A percentile compares a stretch with the other conserved stretches of the same genome.
These are phyloP conservation scores for Candida ponderosae DNA, from an alignment of 805 yeast species.

Conservation along the genomic window DNA sequence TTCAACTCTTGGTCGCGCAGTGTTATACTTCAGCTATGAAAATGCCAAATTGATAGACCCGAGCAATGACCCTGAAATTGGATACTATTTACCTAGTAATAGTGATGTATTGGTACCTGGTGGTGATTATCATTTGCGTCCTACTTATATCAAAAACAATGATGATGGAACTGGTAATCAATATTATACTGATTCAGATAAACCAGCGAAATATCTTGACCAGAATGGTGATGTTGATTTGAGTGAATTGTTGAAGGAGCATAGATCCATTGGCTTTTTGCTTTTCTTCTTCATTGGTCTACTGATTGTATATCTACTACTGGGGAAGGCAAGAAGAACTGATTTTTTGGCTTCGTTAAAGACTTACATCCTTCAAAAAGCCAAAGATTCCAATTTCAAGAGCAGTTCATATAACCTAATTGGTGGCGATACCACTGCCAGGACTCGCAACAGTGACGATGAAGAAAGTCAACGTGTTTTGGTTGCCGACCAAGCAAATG, in stretches of 20 bases:
- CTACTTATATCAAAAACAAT: constrained; percentile 25
- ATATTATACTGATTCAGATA: constrained; percentile 21
- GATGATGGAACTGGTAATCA: constrained; percentile 17
- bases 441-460: too few species aligned
- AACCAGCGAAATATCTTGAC: constrained; percentile 13
- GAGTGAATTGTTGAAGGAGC: constrained; percentile 24
- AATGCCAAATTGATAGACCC: constrained; percentile 18
- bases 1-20: constrained; percentile 56
- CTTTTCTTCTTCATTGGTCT: constrained; percentile 23
- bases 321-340: constrained; percentile 23
- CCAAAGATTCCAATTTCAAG: too few species aligned
- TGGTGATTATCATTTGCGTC: constrained; percentile 42
- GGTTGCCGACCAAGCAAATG: too few species aligned
- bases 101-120: constrained; percentile 39
- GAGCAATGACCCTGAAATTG: constrained; percentile 22
- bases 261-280: constrained; percentile 30
- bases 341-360: too few species aligned
- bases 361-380: too few species aligned
- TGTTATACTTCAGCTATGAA: constrained; percentile 54
- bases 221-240: constrained; percentile 31
- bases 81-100: constrained; percentile 41
- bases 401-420: too few species aligned
- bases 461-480: too few species aligned
- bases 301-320: constrained; percentile 24
- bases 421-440: too few species aligned